phyloP scores from a whole-genome alignment of 2,329 filamentous ascomycete species.

The Xylaria sp. region DNA sequence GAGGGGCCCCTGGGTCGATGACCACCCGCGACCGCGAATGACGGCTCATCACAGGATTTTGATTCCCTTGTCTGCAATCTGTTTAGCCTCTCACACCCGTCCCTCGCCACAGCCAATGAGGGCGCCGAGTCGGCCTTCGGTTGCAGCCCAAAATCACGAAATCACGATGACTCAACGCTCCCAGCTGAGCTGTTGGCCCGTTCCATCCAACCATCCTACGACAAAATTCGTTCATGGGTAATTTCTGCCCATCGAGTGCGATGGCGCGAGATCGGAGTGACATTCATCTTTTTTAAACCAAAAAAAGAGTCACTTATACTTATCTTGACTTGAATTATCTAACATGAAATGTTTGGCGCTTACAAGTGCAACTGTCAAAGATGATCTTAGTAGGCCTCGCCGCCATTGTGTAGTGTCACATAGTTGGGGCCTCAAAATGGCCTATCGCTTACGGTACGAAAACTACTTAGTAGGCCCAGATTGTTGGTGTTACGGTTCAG shows the following conservation, averaged over 20 bases:
- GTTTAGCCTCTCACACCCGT: conserved; percentile 39
- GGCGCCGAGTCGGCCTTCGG: conserved; percentile 25
- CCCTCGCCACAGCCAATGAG: conserved; percentile 42
- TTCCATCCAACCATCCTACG: conserved; percentile 24
- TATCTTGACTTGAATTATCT: neutral
- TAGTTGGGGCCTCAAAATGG: conserved; percentile 15
- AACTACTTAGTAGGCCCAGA: conserved; percentile 17
- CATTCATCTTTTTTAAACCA: neutral
- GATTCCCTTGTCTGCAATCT: conserved; percentile 41
- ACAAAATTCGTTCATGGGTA: conserved; percentile 3
- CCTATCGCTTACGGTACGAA: conserved; percentile 32
- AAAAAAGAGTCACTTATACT: no score
- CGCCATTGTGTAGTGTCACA: conserved; percentile 14
- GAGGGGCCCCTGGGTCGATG: conserved; percentile 15
- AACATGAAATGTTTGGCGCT: conserved; percentile 19
- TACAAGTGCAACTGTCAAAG: conserved; percentile 20
- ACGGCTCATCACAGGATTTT: conserved; percentile 36
- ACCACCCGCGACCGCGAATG: conserved; percentile 29
- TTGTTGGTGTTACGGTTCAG: conserved; percentile 31
- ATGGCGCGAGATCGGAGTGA: conserved; percentile 38
- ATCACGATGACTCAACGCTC: conserved; percentile 46
- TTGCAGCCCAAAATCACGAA: conserved; percentile 39
- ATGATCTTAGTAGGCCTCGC: conserved; percentile 24
- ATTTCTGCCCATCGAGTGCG: conserved; percentile 17
- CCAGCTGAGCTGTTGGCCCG: conserved; percentile 35